A percentile compares a stretch with the other conserved stretches of the same genome.
phyloP scores from a whole-genome alignment of 179 eudicot genomes.

The Drosera spatulata region DNA sequence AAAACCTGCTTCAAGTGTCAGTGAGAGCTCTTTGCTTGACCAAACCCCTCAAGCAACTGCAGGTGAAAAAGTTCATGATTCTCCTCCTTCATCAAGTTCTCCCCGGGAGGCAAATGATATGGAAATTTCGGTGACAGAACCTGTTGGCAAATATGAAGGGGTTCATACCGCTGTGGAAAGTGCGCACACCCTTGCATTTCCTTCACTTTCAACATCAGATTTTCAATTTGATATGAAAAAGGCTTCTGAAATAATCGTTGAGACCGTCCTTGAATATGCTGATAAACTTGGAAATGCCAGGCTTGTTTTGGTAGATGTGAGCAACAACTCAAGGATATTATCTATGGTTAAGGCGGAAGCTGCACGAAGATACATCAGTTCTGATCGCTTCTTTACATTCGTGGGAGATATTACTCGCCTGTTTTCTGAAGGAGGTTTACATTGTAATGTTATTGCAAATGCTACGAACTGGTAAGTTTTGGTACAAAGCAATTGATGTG shows the following conservation, averaged over 20 bases:
- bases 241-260: slow-evolving; percentile 85
- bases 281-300: slow-evolving; percentile 45
- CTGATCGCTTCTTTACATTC: slow-evolving; percentile 61
- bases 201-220: slow-evolving; percentile 92
- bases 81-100: slow-evolving; percentile 6
- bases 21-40: slow-evolving; percentile 13
- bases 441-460: slow-evolving; percentile 77
- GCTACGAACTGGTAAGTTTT: slow-evolving; percentile 86
- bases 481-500: no score
- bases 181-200: slow-evolving; percentile 73
- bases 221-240: slow-evolving; percentile 73
- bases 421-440: slow-evolving; percentile 51
- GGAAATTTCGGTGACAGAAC: slow-evolving; percentile 13
- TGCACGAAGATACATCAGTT: slow-evolving; percentile 37
- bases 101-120: slow-evolving; percentile 17
- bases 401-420: slow-evolving; percentile 84
- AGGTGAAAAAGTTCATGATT: slow-evolving; percentile 6
- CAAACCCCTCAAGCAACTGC: not conserved
- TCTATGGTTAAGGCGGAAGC: slow-evolving; percentile 76
- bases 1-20: slow-evolving; percentile 20
- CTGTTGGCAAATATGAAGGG: slow-evolving; percentile 13
- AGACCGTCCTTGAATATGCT: slow-evolving; percentile 54
- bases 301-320: slow-evolving; percentile 85
- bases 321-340: slow-evolving; percentile 63
- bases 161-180: slow-evolving; percentile 10